Evolutionary conservation across 2,329 filamentous ascomycete genomes (phyloP), one percentile per base, ranked within the genome.

Genomic region (Pseudogymnoascus sp.): DNA sequence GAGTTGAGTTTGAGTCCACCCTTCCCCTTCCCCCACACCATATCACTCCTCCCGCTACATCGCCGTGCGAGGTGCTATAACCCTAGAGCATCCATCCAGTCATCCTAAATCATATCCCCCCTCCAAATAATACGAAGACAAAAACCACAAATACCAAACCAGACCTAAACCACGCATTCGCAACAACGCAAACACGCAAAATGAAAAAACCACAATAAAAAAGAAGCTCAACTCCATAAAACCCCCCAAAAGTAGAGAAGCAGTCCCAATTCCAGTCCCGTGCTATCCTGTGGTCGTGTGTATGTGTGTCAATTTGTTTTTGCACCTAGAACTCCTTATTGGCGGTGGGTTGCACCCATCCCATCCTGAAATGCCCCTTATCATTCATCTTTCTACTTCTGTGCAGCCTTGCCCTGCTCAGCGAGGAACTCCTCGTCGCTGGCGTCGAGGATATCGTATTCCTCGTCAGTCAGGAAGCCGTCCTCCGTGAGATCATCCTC

Each of bases 381-480:
- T n/a, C 10, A 21, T 25, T 18, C 21, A 12, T 1, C 45, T 3
- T 7, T 2, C n/a, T 55, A 55, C 48, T 55, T 55, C 48, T 55
- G 48, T 10, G 48, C 27, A n/a, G 9, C 13, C 48, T 71, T 70
- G 12, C 60, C 66, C 39, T 82, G 78, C 69, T 84, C 84, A 65
- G 81, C 80, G 60, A 85, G 74, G 67, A 83, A 88, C 73, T 97
- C 93, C 74, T 96, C 90, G 68, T 97, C 93, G 63, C 90, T 96
- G 45, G 92, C 93, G 77, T 97, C 92, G 52, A 97, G 85, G 67
- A 97, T 92, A 71, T 99, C 94, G 74, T 97, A 99, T 77, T 99
- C 94, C 74, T 97, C 94, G 66, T 99, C 94, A 0, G 94, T 97
- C 80, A 96, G 77, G 80, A 96, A 97, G 10, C 87, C 89, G 64